Base-by-base conservation (phyloP, 2,329 filamentous ascomycete genomes). In the Emmonsiellopsis sp. region DNA sequence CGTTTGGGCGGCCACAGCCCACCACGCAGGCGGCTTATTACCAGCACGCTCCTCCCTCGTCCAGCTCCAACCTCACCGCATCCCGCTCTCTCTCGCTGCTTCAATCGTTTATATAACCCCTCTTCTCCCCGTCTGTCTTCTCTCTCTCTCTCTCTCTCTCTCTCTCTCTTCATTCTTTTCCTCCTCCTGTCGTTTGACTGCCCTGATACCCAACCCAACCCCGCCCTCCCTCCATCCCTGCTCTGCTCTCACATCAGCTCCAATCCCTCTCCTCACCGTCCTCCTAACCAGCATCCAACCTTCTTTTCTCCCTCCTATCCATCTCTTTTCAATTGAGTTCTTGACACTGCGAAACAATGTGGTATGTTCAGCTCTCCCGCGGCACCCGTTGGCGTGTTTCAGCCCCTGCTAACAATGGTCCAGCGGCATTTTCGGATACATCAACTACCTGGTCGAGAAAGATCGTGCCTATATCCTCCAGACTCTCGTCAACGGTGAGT, bases 371-470 rank as follows among this genome's bases (percentile, higher is more conserved):
- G n/a, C 21, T 11, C 7, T 34, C n/a, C 31, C 32, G 4, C 48
- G 11, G 7, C 17, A 11, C 3, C 48, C 2, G 5, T 21, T 39
- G 46, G 27, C 7, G 14, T 4, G 36, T 36, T 33, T 14, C 33
- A 21, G 36, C 46, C 31, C 31, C 27, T 10, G 13, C 44, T 31
- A 47, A 34, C 44, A 27, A 10, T 31, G 21, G 27, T n/a, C 9
- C 60, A 92, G 88, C 85, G 88, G 88, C 74, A 94, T 93, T 75
- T 94, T 97, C 78, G 92, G 92, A 67, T 97, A 97, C 81, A 88
- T 97, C 79, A 97, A 97, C 80, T 97, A 97, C 77, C 79, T 97
- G 72, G 90, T 97, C 71, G 93, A 97, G 82, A 96, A 95, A 83
- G 92, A 97, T 78, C 84, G 93, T 73, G 91, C 88, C 76, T 94